These are phyloP conservation scores for Cadophora gregata DNA, from an alignment of 2,329 filamentous ascomycete species.

Conservation along the genomic window DNA sequence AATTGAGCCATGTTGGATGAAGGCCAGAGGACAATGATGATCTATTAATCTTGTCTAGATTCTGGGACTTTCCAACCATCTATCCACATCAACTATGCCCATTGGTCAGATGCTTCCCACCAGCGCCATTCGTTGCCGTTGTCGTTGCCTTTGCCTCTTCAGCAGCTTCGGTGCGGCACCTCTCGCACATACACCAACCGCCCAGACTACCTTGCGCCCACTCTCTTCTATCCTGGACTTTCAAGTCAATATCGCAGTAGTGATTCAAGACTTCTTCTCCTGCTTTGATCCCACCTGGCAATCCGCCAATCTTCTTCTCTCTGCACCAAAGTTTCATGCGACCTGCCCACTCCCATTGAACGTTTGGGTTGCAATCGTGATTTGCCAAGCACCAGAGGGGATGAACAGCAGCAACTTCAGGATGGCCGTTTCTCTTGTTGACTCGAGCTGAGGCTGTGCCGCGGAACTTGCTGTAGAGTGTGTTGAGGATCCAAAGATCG, in stretches of 20 bases:
- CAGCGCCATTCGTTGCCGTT: not conserved
- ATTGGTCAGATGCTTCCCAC: conserved; percentile 4
- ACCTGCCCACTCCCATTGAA: conserved; percentile 91
- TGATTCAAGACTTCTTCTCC: conserved; percentile 91
- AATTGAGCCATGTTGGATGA: not conserved
- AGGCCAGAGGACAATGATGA: not conserved
- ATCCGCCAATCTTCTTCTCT: conserved; percentile 60
- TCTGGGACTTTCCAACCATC: conserved; percentile 1
- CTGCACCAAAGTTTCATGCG: conserved; percentile 74
- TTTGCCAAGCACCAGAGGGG: conserved; percentile 97
- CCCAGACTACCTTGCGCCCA: conserved; percentile 90
- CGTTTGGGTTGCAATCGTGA: conserved; percentile 94
- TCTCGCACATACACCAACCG: conserved; percentile 83
- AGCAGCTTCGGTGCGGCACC: conserved; percentile 76
- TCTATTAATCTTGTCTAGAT: conserved; percentile 14
- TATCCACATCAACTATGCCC: not conserved
- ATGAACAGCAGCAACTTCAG: conserved; percentile 92
- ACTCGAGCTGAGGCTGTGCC: conserved; percentile 89
- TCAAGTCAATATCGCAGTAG: conserved; percentile 86
- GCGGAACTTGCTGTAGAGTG: conserved; percentile 89
- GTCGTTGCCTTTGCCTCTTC: conserved; percentile 29
- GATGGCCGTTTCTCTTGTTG: conserved; percentile 76
- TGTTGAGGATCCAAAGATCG: conserved; percentile 87
- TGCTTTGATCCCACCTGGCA: conserved; percentile 67
- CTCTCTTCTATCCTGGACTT: conserved; percentile 81